phyloP scores from a whole-genome alignment of 306 rosid genomes.

The Cucumis sativus region Cucumber_9930_V3 NC_026657.2:33419001-33419500 shows the following conservation, averaged over 20 bases:
- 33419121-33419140: background rate
- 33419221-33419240: background rate
- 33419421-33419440: background rate
- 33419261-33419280: background rate
- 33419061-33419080: background rate
- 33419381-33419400: background rate
- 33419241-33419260: background rate
- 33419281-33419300: no score
- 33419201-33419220: background rate
- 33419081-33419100: background rate
- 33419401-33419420: background rate
- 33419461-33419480: background rate
- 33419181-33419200: no score
- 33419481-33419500: constrained; percentile 1
- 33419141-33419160: background rate
- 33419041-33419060: background rate
- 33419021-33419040: background rate
- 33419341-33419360: no score
- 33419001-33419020: background rate
- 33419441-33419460: no score
- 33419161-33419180: background rate
- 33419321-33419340: no score
- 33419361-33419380: background rate
- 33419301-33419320: no score
- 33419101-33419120: background rate